Evolutionary conservation across 805 yeast genomes (phyloP).

Genomic region (Candida multigemmis): DNA sequence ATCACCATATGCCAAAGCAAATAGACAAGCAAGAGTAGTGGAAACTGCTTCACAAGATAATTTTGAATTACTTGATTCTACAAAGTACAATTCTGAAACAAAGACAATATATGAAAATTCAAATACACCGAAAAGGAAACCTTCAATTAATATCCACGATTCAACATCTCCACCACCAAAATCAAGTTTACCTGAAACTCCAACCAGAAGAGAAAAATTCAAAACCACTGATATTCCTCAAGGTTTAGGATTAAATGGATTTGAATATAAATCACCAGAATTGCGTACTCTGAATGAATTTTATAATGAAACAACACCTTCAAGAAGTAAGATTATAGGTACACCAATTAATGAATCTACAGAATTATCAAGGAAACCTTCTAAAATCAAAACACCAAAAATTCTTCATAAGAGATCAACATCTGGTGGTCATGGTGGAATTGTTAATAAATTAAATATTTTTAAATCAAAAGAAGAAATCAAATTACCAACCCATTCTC

Average conservation of each 20-base stretch:
- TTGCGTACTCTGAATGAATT: no score
- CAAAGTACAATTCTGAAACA: not conserved
- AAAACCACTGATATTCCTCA: constrained; percentile 13
- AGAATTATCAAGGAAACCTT: constrained; percentile 16
- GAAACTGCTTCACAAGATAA: no score
- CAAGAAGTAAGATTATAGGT: constrained; percentile 13
- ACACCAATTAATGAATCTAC: constrained; percentile 2
- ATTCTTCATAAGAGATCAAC: constrained; percentile 29
- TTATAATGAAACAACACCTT: constrained; percentile 19
- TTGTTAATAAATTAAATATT: constrained; percentile 19
- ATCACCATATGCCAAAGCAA: constrained; percentile 33
- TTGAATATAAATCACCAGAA: no score
- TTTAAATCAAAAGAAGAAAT: constrained; percentile 18
- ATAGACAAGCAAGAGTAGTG: constrained; percentile 36
- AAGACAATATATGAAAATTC: not conserved
- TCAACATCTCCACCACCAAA: constrained; percentile 32
- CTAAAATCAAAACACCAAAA: constrained; percentile 21
- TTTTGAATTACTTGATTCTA: constrained; percentile 9
- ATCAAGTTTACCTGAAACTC: constrained; percentile 16
- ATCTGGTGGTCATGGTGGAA: constrained; percentile 24
- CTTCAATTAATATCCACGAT: constrained; percentile 1
- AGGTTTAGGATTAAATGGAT: constrained; percentile 32
- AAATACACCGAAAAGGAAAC: constrained; percentile 10
- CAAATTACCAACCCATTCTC: constrained; percentile 18
- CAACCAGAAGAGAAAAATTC: constrained; percentile 7